Evolutionary conservation across 441 rosid genomes (phyloP).

Genomic region (Populus hybrid): DNA sequence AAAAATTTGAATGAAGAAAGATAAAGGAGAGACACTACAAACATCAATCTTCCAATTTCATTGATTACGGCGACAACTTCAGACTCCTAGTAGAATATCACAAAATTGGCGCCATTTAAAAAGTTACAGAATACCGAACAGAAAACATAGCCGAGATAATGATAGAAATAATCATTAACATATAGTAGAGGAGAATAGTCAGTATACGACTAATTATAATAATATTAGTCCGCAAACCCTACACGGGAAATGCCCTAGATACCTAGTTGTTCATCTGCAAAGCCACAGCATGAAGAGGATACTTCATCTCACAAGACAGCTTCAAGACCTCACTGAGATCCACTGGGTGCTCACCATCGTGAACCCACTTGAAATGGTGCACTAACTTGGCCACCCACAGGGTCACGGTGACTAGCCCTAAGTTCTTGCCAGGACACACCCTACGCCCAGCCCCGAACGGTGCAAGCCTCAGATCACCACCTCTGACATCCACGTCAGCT

Average conservation of each 20-base stretch:
- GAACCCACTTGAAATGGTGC: slow-evolving; percentile 47
- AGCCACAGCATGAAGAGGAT: slow-evolving; percentile 26
- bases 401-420: slow-evolving; percentile 45
- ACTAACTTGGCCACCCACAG: slow-evolving; percentile 67
- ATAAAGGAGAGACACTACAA: too few species aligned
- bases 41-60: too few species aligned
- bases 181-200: not conserved
- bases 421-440: slow-evolving; percentile 46
- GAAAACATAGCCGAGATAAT: too few species aligned
- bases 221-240: not conserved
- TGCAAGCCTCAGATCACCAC: slow-evolving; percentile 56
- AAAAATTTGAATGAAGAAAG: too few species aligned
- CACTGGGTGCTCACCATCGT: slow-evolving; percentile 28
- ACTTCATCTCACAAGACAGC: slow-evolving; percentile 48
- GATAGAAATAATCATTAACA: too few species aligned
- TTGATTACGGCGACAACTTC: too few species aligned
- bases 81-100: too few species aligned
- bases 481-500: slow-evolving; percentile 50
- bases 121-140: too few species aligned
- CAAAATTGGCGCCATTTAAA: too few species aligned
- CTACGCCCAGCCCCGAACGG: slow-evolving; percentile 64
- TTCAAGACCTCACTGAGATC: slow-evolving; percentile 44
- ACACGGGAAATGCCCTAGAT: not conserved
- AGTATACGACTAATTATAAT: not conserved
- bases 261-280: not conserved